Evolutionary conservation across 164 flowering plant species (phyloP).

Genomic region (Cinnamomum chago): DNA sequence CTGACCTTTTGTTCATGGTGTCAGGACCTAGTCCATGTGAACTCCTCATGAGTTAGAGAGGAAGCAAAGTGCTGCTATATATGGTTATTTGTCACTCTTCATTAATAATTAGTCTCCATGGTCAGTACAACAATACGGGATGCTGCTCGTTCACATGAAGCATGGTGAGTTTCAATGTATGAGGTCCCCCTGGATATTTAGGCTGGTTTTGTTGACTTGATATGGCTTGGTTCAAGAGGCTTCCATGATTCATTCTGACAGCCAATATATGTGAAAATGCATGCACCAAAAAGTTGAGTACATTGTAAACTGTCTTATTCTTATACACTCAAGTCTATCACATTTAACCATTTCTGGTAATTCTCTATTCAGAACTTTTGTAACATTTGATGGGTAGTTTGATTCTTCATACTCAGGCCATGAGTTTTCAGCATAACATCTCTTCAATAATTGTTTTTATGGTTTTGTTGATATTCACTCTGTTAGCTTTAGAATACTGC

Average conservation of each 20-base stretch:
- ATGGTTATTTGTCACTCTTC: constrained; percentile 13
- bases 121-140: constrained; percentile 5
- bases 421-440: too few species aligned
- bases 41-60: constrained; percentile 5
- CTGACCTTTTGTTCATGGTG: constrained; percentile 9
- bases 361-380: too few species aligned
- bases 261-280: background rate
- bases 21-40: constrained; percentile 18
- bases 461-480: too few species aligned
- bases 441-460: too few species aligned
- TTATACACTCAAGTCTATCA: too few species aligned
- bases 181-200: constrained; percentile 5
- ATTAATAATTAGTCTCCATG: constrained; percentile 5
- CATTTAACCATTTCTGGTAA: too few species aligned
- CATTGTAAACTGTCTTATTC: background rate
- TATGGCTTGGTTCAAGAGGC: background rate
- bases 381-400: too few species aligned
- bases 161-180: background rate
- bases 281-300: background rate
- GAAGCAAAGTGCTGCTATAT: background rate
- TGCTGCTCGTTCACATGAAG: background rate
- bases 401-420: too few species aligned
- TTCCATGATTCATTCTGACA: background rate
- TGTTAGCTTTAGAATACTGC: too few species aligned
- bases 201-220: background rate